Conservation (phyloP, 352 stramenopile species). For the Globisporangium spiculum region DNA sequence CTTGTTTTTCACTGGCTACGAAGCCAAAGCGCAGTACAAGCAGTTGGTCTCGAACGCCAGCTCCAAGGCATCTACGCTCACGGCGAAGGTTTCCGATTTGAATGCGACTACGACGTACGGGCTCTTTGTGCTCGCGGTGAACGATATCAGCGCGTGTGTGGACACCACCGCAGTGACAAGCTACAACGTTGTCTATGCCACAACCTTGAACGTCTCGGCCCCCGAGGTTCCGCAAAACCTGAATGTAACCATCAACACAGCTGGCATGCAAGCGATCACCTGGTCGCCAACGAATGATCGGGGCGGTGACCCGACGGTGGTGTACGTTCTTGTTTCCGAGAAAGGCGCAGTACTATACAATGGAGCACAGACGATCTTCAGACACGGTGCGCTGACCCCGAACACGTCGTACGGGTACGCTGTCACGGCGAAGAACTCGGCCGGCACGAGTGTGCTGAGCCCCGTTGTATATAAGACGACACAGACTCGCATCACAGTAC, state of each 20-base stretch:
- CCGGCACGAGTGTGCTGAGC: constrained; percentile 33
- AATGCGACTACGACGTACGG: constrained; percentile 51
- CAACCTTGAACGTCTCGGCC: constrained; percentile 25
- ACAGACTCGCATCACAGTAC: constrained; percentile 17
- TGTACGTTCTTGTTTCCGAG: constrained; percentile 38
- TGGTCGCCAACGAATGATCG: constrained; percentile 40
- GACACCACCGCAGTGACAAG: constrained; percentile 24
- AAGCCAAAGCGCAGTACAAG: constrained; percentile 27
- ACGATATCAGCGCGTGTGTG: constrained; percentile 48
- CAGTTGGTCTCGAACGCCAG: constrained; percentile 32
- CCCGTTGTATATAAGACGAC: constrained; percentile 23
- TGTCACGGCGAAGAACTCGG: constrained; percentile 38
- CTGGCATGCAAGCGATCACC: constrained; percentile 40
- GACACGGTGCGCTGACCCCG: constrained; percentile 26
- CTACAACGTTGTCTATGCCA: constrained; percentile 34
- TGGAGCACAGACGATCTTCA: constrained; percentile 35
- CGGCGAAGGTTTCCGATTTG: constrained; percentile 36
- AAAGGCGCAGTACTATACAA: constrained; percentile 34
- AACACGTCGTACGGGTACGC: constrained; percentile 49
- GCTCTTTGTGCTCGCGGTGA: constrained; percentile 47
- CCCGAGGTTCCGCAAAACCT: constrained; percentile 38
- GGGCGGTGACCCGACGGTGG: constrained; percentile 30
- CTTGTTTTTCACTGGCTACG: constrained; percentile 36
- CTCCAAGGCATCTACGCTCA: constrained; percentile 20
- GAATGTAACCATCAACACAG: constrained; percentile 26